A percentile compares a stretch with the other conserved stretches of the same genome.
These are phyloP conservation scores for Lepiota brunneoincarnata DNA, from an alignment of 768 basidiomycete species.

Conservation along the genomic window DNA sequence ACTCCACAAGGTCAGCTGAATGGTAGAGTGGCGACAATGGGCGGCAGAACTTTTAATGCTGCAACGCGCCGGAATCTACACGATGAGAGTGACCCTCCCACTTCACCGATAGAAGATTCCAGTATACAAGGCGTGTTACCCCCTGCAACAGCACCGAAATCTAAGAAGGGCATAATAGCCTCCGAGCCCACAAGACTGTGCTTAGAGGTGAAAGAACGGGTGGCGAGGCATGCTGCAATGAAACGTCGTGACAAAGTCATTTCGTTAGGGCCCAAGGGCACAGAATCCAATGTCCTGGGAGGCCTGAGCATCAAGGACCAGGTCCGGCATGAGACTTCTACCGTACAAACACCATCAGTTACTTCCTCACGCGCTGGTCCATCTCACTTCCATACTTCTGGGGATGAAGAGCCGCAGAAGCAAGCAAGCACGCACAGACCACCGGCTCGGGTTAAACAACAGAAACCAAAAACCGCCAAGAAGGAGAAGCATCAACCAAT, in stretches of 20 bases:
- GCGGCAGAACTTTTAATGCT: background rate
- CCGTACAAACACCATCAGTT: constrained; percentile 9
- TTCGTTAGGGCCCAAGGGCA: constrained; percentile 19
- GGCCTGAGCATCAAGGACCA: constrained; percentile 17
- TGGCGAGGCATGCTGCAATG: constrained; percentile 28
- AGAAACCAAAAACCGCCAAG: constrained; percentile 20
- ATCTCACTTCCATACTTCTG: constrained; percentile 1
- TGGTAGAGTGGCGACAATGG: background rate
- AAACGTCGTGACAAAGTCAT: constrained; percentile 29
- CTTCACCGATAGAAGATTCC: constrained; percentile 33
- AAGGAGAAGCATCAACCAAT: constrained; percentile 40
- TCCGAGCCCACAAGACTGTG: constrained; percentile 27
- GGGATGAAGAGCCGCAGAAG: constrained; percentile 17
- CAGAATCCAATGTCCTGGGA: constrained; percentile 10
- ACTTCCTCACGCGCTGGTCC: constrained; percentile 1
- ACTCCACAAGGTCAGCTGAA: background rate
- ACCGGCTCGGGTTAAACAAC: constrained; percentile 10
- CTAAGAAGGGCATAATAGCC: constrained; percentile 14
- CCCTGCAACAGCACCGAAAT: constrained; percentile 3
- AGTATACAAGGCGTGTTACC: constrained; percentile 14
- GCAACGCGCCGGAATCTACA: background rate
- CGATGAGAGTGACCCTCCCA: constrained; percentile 18
- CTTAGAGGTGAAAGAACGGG: constrained; percentile 31
- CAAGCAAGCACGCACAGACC: background rate
- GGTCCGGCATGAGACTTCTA: constrained; percentile 19